Evolutionary conservation across 208 protist species (phyloP).

Genomic region (Acanthamoeba lenticulata): DNA sequence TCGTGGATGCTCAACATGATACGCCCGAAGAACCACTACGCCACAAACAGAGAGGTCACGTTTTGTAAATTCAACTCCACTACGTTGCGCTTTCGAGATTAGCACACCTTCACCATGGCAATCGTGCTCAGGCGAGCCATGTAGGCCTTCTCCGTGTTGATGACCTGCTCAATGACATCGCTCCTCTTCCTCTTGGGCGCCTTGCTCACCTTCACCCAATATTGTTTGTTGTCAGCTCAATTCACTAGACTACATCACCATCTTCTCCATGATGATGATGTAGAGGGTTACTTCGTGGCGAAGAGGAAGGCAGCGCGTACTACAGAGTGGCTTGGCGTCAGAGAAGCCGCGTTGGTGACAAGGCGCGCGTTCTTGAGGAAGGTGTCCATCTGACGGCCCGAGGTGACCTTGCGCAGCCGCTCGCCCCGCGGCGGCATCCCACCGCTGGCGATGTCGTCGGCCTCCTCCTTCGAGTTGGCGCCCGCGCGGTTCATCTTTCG

Average conservation of each 20-base stretch:
- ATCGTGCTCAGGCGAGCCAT: neutral
- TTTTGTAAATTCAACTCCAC: too few relatives aligned
- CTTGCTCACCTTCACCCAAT: neutral
- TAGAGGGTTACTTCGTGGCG: neutral
- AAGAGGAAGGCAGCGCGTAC: neutral
- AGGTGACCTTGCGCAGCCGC: neutral
- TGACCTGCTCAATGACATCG: neutral
- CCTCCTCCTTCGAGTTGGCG: neutral
- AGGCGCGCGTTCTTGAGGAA: neutral
- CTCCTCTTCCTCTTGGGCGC: neutral
- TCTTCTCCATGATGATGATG: neutral
- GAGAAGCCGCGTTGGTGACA: neutral
- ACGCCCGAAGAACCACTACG: slow-evolving; percentile 4
- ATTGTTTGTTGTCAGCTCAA: too few relatives aligned
- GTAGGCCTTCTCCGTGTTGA: neutral
- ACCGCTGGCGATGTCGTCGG: neutral
- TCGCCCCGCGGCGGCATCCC: neutral
- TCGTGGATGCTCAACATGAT: neutral
- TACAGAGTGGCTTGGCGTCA: neutral
- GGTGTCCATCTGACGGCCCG: neutral
- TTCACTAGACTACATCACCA: too few relatives aligned
- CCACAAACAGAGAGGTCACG: too few relatives aligned
- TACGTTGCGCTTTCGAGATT: too few relatives aligned
- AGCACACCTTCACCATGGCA: neutral
- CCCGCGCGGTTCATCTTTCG: neutral